These are phyloP conservation scores for Musa itinerans DNA, from an alignment of 176 grass and related monocot species.

Conservation along the genomic window DNA sequence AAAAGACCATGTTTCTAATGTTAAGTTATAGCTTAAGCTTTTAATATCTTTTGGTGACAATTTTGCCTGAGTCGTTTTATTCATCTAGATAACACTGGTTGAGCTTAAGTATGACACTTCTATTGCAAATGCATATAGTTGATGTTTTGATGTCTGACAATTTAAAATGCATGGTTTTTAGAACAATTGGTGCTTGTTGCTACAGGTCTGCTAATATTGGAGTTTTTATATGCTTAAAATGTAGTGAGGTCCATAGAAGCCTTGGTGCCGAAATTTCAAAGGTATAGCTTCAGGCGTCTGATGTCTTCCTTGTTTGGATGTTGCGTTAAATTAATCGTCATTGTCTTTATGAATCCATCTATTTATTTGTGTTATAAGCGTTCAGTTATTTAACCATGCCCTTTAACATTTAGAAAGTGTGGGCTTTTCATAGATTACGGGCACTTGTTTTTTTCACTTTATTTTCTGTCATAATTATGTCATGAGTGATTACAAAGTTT, in stretches of 20 bases:
- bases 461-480: too few relatives aligned
- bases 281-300: conserved; percentile 25
- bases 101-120: not conserved
- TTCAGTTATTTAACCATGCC: too few relatives aligned
- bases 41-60: not conserved
- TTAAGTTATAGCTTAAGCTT: not conserved
- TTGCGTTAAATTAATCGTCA: not conserved
- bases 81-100: not conserved
- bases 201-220: conserved; percentile 71
- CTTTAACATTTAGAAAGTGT: too few relatives aligned
- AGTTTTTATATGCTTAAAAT: conserved; percentile 82
- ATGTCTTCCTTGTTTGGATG: not conserved
- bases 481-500: too few relatives aligned
- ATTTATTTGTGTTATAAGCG: too few relatives aligned
- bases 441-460: too few relatives aligned
- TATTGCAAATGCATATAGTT: not conserved
- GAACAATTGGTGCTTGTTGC: not conserved
- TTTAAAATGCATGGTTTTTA: not conserved
- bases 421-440: too few relatives aligned
- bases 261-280: conserved; percentile 69
- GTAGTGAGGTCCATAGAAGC: conserved; percentile 63
- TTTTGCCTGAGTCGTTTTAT: not conserved
- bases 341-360: too few relatives aligned
- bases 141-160: not conserved
- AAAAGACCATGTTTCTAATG: not conserved